A percentile compares a stretch with the other conserved stretches of the same genome.
phyloP scores from a whole-genome alignment of 129 eudicot species.

The Flaveria sonorensis region DNA sequence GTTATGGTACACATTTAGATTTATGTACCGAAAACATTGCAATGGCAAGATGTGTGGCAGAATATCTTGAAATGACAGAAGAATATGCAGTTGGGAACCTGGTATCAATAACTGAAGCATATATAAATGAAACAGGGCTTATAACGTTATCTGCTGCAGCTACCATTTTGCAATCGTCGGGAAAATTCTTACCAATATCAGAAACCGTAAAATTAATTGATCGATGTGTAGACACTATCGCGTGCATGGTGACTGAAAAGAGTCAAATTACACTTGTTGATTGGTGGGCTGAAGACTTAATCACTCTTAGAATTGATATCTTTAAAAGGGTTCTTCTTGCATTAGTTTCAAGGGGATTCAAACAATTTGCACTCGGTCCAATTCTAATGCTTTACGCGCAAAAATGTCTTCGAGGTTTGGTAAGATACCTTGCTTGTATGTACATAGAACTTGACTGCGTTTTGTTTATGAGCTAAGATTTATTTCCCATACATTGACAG shows the following conservation, averaged over 20 bases:
- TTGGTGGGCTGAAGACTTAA: conserved; percentile 99
- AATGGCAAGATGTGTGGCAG: conserved; percentile 72
- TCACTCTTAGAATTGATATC: conserved; percentile 68
- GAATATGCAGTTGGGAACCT: conserved; percentile 63
- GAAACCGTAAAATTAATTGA: conserved; percentile 76
- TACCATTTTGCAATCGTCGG: conserved; percentile 60
- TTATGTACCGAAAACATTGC: conserved; percentile 67
- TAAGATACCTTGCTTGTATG: conserved; percentile 53
- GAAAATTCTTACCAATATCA: conserved; percentile 56
- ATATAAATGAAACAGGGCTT: conserved; percentile 59
- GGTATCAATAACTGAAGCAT: conserved; percentile 62
- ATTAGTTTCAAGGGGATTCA: conserved; percentile 76
- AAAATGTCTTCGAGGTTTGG: conserved; percentile 93
- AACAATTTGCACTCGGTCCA: conserved; percentile 86
- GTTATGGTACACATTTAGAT: conserved; percentile 73
- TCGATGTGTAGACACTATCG: conserved; percentile 78
- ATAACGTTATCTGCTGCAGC: conserved; percentile 54
- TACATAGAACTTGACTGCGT: conserved; percentile 1
- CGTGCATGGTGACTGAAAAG: conserved; percentile 65
- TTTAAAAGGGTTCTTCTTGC: conserved; percentile 85
- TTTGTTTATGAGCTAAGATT: background rate
- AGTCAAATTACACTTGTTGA: conserved; percentile 62
- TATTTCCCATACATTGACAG: too few species aligned
- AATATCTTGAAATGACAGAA: conserved; percentile 86
- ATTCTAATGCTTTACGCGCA: conserved; percentile 90